phyloP scores from a whole-genome alignment of 305 asterid species.

The Fraxinus platypoda region DNA sequence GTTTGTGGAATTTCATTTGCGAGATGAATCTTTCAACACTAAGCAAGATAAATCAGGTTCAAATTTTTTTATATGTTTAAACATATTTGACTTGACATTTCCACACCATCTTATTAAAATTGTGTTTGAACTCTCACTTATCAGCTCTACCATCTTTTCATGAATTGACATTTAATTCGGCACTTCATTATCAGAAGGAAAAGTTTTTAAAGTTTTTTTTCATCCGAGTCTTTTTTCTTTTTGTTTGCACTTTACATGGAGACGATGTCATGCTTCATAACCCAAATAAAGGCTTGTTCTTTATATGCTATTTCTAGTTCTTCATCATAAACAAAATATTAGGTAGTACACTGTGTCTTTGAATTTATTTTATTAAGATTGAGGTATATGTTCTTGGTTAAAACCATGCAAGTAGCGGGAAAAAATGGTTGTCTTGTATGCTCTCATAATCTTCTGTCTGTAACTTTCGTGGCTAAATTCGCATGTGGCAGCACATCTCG shows the following conservation, averaged over 20 bases:
- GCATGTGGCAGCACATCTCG: background rate
- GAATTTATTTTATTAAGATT: background rate
- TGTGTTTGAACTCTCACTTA: background rate
- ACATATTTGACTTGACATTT: background rate
- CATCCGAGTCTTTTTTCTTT: background rate
- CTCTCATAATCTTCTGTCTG: background rate
- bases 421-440: background rate
- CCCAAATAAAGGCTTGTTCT: background rate
- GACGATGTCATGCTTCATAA: background rate
- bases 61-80: constrained; percentile 8
- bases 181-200: background rate
- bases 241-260: background rate
- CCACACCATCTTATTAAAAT: background rate
- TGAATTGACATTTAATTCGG: background rate
- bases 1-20: constrained; percentile 5
- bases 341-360: background rate
- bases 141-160: background rate
- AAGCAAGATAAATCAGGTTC: constrained; percentile 47
- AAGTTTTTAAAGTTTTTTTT: background rate
- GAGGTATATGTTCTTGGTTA: background rate
- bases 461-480: background rate
- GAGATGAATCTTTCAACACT: constrained; percentile 31
- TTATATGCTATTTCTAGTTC: background rate
- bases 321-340: background rate
- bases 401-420: background rate